Conservation (phyloP, 768 basidiomycete genomes). For the Rhizopogon sp. region DNA sequence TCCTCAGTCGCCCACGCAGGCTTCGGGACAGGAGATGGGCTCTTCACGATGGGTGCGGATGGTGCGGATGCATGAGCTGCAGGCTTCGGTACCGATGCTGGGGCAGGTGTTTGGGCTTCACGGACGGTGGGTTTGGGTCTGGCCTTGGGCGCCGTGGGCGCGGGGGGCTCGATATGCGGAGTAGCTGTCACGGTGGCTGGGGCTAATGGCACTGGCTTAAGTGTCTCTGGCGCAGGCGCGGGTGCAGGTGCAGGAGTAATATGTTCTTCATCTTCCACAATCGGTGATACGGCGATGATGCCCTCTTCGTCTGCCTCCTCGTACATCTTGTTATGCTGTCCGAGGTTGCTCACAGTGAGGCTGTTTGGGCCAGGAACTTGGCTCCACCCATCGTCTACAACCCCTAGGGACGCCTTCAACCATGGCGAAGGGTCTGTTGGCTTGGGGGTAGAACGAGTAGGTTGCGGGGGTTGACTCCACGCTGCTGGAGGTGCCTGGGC, state of each 20-base stretch:
- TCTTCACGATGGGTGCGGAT: slow-evolving; percentile 9
- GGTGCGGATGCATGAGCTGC: slow-evolving; percentile 3
- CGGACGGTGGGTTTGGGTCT: slow-evolving; percentile 23
- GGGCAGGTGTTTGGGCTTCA: slow-evolving; percentile 14
- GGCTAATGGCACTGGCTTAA: slow-evolving; percentile 7
- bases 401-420: slow-evolving; percentile 43
- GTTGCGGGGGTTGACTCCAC: slow-evolving; percentile 29
- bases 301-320: slow-evolving; percentile 23
- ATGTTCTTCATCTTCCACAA: slow-evolving; percentile 7
- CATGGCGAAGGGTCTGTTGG: slow-evolving; percentile 49
- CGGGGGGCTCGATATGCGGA: slow-evolving; percentile 10
- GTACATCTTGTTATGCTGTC: slow-evolving; percentile 52
- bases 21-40: slow-evolving; percentile 33
- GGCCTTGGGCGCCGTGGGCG: slow-evolving; percentile 17
- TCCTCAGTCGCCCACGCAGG: slow-evolving; percentile 68
- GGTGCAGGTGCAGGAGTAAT: slow-evolving; percentile 10
- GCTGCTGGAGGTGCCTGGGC: slow-evolving; percentile 23
- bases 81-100: slow-evolving; percentile 15
- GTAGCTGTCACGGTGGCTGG: slow-evolving; percentile 7
- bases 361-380: slow-evolving; percentile 39
- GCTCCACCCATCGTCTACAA: slow-evolving; percentile 44
- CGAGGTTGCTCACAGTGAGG: slow-evolving; percentile 53
- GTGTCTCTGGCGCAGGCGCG: slow-evolving; percentile 1
- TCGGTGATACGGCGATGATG: slow-evolving; percentile 12
- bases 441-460: slow-evolving; percentile 13